Evolutionary conservation across 2,329 filamentous ascomycete genomes (phyloP).

Genomic region (Penicillium glabrum): DNA sequence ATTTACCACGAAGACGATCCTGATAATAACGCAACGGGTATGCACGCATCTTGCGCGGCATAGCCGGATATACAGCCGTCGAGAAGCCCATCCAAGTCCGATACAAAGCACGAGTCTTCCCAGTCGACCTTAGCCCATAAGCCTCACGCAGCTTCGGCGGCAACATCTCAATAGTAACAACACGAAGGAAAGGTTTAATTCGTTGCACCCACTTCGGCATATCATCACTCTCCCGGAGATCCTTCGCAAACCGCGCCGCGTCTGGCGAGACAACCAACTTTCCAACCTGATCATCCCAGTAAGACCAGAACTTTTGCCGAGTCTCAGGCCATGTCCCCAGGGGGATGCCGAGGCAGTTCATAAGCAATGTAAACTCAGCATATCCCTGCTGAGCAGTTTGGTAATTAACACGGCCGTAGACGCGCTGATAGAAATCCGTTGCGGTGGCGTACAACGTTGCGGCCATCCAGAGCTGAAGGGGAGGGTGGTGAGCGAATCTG

Average conservation of each 20-base stretch:
- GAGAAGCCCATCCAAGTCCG: conserved; percentile 33
- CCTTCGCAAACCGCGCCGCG: conserved; percentile 31
- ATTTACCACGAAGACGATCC: conserved; percentile 27
- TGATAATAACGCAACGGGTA: conserved; percentile 35
- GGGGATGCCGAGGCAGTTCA: conserved; percentile 28
- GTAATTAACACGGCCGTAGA: conserved; percentile 34
- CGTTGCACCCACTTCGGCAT: conserved; percentile 31
- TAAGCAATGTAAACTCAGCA: conserved; percentile 29
- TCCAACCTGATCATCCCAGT: conserved; percentile 35
- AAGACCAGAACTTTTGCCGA: conserved; percentile 35
- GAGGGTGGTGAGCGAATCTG: conserved; percentile 21
- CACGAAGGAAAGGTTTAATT: conserved; percentile 32
- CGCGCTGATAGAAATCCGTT: conserved; percentile 38
- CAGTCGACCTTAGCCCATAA: conserved; percentile 32
- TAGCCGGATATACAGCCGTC: conserved; percentile 34
- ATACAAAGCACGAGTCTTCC: conserved; percentile 28
- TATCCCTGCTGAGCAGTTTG: conserved; percentile 33
- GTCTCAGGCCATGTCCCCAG: conserved; percentile 30
- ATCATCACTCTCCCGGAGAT: conserved; percentile 24
- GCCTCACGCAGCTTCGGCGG: conserved; percentile 33
- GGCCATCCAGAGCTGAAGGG: conserved; percentile 32
- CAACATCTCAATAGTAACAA: conserved; percentile 35
- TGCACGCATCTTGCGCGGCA: conserved; percentile 29
- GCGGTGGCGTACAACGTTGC: conserved; percentile 39
- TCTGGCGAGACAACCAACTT: conserved; percentile 29